Conservation (phyloP, 192 early-diverging fungal genomes). For the Coemansia sp. region DNA sequence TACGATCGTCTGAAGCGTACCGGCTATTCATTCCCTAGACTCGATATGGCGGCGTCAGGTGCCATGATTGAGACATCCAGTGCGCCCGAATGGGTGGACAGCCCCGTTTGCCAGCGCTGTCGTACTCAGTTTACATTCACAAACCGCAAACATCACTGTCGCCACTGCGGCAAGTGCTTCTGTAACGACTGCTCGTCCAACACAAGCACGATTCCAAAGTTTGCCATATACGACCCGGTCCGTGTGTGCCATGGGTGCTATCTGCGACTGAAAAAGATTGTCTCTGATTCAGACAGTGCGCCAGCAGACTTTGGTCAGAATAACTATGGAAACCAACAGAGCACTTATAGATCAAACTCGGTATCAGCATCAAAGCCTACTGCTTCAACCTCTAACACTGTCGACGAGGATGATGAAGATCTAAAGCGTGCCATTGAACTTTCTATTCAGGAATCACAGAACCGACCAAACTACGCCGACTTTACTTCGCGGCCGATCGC, state of each 20-base stretch:
- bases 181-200: conserved; percentile 94
- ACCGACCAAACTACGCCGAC: conserved; percentile 41
- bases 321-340: neutral
- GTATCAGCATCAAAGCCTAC: neutral
- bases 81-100: conserved; percentile 96
- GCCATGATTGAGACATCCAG: conserved; percentile 84
- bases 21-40: conserved; percentile 71
- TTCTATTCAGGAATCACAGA: conserved; percentile 70
- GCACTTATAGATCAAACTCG: neutral
- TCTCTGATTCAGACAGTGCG: conserved; percentile 23
- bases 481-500: conserved; percentile 22
- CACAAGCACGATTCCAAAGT: conserved; percentile 73
- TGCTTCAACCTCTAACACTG: conserved; percentile 4
- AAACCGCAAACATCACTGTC: conserved; percentile 98
- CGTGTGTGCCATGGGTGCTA: conserved; percentile 96
- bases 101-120: conserved; percentile 91
- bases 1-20: conserved; percentile 75
- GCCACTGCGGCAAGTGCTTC: conserved; percentile 93
- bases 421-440: conserved; percentile 89
- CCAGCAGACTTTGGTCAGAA: conserved; percentile 3
- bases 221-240: conserved; percentile 86
- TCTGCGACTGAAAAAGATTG: conserved; percentile 65
- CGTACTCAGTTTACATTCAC: conserved; percentile 88
- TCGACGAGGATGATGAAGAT: conserved; percentile 82
- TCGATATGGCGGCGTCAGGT: conserved; percentile 58